Percentiles rank a stretch among this genome's conserved stretches.
phyloP scores from a whole-genome alignment of 2,329 filamentous ascomycete genomes.

The Paracorniculantispora psalliotae region DNA sequence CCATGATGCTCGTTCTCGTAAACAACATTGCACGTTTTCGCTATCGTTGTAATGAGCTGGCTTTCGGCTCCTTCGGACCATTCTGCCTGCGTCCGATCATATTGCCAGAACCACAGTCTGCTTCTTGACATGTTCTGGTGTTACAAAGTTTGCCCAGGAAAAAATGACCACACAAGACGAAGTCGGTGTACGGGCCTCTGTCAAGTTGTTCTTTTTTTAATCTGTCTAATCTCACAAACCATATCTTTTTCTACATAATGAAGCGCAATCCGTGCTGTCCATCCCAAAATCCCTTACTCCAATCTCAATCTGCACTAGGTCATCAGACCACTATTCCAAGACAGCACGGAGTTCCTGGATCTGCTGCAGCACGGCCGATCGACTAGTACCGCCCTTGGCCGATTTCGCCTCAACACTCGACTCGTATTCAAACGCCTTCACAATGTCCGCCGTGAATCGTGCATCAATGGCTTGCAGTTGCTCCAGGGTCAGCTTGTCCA shows the following conservation, averaged over 20 bases:
- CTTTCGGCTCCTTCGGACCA: too few species aligned
- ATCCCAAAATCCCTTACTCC: neutral
- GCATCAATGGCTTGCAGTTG: conserved; percentile 63
- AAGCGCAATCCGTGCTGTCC: neutral
- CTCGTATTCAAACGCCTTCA: conserved; percentile 64
- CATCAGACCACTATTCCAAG: conserved; percentile 21
- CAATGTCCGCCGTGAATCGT: conserved; percentile 63
- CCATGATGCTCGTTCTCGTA: too few species aligned
- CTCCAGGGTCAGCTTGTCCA: conserved; percentile 63
- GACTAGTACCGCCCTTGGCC: conserved; percentile 64
- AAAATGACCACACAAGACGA: too few species aligned
- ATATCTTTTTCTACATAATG: neutral
- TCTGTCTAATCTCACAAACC: neutral
- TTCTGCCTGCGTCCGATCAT: too few species aligned
- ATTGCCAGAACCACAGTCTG: too few species aligned
- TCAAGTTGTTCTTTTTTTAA: neutral
- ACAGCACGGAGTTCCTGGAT: conserved; percentile 41
- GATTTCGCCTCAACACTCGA: conserved; percentile 65
- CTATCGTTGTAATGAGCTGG: too few species aligned
- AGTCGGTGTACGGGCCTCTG: too few species aligned
- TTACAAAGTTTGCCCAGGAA: too few species aligned
- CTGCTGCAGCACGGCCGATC: conserved; percentile 57
- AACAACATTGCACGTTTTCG: too few species aligned
- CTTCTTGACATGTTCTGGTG: too few species aligned
- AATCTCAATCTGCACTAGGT: neutral